phyloP scores from a whole-genome alignment of 345 rosid species.

The Aquilaria yunnanensis region DNA sequence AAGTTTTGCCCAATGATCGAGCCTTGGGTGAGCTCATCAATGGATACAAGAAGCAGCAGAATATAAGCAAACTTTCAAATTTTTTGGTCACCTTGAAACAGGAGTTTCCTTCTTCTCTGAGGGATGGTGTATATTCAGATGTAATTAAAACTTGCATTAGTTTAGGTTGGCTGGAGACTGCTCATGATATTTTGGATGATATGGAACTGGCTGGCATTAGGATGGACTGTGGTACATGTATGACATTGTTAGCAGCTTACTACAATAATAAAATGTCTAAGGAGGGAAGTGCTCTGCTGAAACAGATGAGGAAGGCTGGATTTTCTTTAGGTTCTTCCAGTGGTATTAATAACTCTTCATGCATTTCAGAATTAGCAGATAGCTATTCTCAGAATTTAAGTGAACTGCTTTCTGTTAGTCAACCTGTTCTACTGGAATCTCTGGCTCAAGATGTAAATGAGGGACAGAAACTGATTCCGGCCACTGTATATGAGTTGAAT shows the following conservation, averaged over 20 bases:
- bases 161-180: constrained; percentile 70
- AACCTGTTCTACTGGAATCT: constrained; percentile 32
- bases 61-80: constrained; percentile 48
- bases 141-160: constrained; percentile 55
- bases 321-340: constrained; percentile 24
- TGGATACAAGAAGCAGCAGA: constrained; percentile 45
- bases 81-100: constrained; percentile 36
- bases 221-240: constrained; percentile 29
- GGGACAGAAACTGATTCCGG: constrained; percentile 25
- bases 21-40: constrained; percentile 60
- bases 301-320: constrained; percentile 50
- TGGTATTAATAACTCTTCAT: constrained; percentile 19
- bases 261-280: constrained; percentile 38
- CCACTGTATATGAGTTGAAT: constrained; percentile 44
- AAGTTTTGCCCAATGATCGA: constrained; percentile 39
- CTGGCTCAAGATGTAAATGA: constrained; percentile 39
- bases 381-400: constrained; percentile 14
- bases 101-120: constrained; percentile 14
- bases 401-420: constrained; percentile 12
- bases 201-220: constrained; percentile 44
- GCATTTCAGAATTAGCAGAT: constrained; percentile 21
- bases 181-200: constrained; percentile 89
- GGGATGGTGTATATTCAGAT: constrained; percentile 33
- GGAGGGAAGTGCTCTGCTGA: constrained; percentile 55
- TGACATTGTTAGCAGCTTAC: constrained; percentile 49